Base-by-base conservation (phyloP, 805 yeast species). In the Candida namnaoensis region DNA sequence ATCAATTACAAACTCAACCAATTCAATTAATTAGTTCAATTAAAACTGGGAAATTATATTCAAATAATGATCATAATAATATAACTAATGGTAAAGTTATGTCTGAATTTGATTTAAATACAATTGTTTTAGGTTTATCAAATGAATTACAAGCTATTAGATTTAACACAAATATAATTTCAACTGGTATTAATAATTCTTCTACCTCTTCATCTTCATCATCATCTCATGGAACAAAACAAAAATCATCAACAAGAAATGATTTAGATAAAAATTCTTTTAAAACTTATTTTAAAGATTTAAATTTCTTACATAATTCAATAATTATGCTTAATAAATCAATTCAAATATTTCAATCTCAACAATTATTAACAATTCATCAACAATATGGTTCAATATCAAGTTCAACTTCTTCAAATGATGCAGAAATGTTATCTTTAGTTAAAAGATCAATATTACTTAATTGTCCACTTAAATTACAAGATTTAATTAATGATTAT, bases 281-380 rank as follows among this genome's bases (percentile, higher is more conserved):
- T 19, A 19, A 19, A 19, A 19, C 19, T 19, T 19, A 56, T 38
- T 51, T 56, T 25, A 60, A 68, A 32, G 61, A 65, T 47, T 65
- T 65, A 39, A 65, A 68, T 45, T 61, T 64, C 26, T 53, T 76
- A 9, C 82, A 77, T 46, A 74, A 75, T 51, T 65, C 78, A 1
- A 69, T 76, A 15, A 75, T 76, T 13, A 61, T 75, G 48, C 66
- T 74, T 8, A 75, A 74, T 48, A 74, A 71, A 49, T 65, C 66
- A 23, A n/a, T 55, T 60, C 41, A 60, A 57, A 38, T 49, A 41
- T 42, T 47, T 36, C 40, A 35, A 36, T 42, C 47, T 48, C 41
- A 48, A 53, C 44, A 34, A 42, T 41, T 34, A 40, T 43, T 13
- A 47, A 45, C 37, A 47, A 45, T 36, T 26, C 28, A 13, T 30